Evolutionary conservation across 176 grass and related monocot species (phyloP).

Genomic region (Pharus latifolius): DNA sequence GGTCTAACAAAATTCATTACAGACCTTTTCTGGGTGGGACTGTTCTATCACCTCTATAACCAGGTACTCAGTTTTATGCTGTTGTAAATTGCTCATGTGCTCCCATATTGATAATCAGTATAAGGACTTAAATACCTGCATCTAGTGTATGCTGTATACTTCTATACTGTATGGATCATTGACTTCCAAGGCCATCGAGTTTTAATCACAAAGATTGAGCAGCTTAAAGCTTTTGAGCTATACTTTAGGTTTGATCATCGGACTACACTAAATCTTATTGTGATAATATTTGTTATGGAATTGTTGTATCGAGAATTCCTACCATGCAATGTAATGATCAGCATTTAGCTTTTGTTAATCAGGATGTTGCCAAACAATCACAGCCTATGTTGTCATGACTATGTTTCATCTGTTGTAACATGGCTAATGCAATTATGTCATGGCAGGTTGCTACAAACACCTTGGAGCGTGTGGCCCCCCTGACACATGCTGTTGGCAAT

Average conservation of each 20-base stretch:
- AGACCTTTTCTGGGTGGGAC: slow-evolving; percentile 86
- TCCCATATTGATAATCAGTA: not conserved
- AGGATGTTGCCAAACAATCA: not conserved
- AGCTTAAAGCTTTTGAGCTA: slow-evolving; percentile 11
- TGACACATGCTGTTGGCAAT: slow-evolving; percentile 97
- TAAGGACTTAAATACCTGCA: not conserved
- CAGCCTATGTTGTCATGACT: not conserved
- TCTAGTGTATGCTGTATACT: no score
- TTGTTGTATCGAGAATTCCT: not conserved
- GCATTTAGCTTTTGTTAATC: slow-evolving; percentile 8
- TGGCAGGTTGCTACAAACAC: slow-evolving; percentile 89
- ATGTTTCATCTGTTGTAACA: not conserved
- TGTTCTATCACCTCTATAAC: slow-evolving; percentile 99
- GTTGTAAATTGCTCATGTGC: not conserved
- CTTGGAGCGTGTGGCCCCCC: slow-evolving; percentile 90
- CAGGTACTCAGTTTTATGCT: slow-evolving; percentile 48
- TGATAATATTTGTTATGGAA: not conserved
- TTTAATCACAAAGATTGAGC: no score
- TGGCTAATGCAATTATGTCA: slow-evolving; percentile 11
- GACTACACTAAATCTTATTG: not conserved
- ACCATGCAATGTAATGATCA: not conserved
- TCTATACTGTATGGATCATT: no score
- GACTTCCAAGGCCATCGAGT: no score
- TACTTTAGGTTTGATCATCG: no score
- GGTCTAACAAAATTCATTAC: slow-evolving; percentile 62